Conservation (phyloP, 2,329 filamentous ascomycete species). For the Botrytis elliptica region DNA sequence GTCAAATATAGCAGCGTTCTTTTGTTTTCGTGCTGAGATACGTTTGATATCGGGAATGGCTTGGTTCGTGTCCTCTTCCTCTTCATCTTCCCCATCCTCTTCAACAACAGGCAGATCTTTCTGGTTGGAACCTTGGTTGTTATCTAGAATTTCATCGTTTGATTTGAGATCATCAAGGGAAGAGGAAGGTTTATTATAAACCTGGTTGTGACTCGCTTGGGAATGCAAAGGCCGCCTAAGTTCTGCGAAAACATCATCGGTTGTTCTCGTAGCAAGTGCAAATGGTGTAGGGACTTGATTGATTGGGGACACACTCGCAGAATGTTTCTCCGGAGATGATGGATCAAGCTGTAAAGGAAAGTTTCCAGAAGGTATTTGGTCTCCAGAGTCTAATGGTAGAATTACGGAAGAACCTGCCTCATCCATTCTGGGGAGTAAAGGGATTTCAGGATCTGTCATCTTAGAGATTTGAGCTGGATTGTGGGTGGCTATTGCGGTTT, state of each 20-base stretch:
- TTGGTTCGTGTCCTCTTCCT: slow-evolving; percentile 33
- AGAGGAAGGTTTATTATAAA: not conserved
- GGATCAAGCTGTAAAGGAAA: not conserved
- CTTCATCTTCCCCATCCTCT: slow-evolving; percentile 27
- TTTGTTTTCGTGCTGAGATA: slow-evolving; percentile 49
- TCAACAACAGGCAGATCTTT: slow-evolving; percentile 9
- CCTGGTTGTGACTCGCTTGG: not conserved
- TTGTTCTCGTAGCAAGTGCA: slow-evolving; percentile 32
- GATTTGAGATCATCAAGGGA: not conserved
- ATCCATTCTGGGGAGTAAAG: not conserved
- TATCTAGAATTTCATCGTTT: not conserved
- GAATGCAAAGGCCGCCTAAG: slow-evolving; percentile 22
- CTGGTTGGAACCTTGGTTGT: not conserved
- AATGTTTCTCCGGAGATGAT: slow-evolving; percentile 26
- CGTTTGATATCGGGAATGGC: slow-evolving; percentile 39
- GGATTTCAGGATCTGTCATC: not conserved
- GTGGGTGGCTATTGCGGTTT: not conserved
- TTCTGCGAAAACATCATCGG: slow-evolving; percentile 37
- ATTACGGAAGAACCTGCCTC: not conserved
- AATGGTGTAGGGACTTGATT: slow-evolving; percentile 18
- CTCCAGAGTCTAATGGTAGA: not conserved
- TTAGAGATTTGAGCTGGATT: too few species aligned
- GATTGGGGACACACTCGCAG: slow-evolving; percentile 20
- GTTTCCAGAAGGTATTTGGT: not conserved
- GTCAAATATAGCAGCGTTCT: slow-evolving; percentile 52